These are phyloP conservation scores for Podospora pseudopauciseta DNA, from an alignment of 495 filamentous ascomycete genomes.

Conservation along the genomic window DNA sequence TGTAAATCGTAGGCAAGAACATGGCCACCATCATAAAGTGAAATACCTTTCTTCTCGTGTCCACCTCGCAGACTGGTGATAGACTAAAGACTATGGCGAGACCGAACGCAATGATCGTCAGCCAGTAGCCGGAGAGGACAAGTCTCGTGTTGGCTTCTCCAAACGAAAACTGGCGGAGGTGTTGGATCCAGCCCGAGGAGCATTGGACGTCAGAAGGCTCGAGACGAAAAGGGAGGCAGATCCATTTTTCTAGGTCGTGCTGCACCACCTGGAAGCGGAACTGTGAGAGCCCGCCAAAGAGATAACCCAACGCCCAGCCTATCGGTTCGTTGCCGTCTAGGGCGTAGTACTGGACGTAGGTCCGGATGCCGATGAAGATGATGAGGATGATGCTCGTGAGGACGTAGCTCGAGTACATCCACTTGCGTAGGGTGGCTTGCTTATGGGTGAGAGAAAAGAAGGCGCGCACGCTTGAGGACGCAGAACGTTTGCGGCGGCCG, in stretches of 20 bases:
- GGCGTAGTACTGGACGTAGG: constrained; percentile 61
- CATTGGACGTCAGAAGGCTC: constrained; percentile 34
- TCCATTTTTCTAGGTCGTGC: constrained; percentile 68
- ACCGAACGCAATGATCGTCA: constrained; percentile 62
- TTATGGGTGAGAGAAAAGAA: constrained; percentile 76
- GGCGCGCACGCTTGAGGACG: constrained; percentile 62
- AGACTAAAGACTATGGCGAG: constrained; percentile 70
- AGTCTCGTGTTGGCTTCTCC: constrained; percentile 82
- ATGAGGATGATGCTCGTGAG: constrained; percentile 62
- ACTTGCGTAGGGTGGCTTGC: constrained; percentile 73
- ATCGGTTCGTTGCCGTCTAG: constrained; percentile 74
- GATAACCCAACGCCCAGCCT: constrained; percentile 86
- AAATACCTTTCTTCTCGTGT: constrained; percentile 97
- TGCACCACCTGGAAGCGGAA: constrained; percentile 65
- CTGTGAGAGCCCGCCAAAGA: constrained; percentile 72
- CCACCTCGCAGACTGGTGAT: constrained; percentile 71
- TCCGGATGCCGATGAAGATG: constrained; percentile 67
- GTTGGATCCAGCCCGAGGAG: constrained; percentile 55
- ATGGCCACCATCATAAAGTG: constrained; percentile 97
- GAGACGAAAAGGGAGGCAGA: constrained; percentile 57
- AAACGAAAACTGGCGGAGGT: constrained; percentile 53
- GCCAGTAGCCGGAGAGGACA: constrained; percentile 68
- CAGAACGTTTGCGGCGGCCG: constrained; percentile 63
- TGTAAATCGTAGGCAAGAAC: constrained; percentile 78
- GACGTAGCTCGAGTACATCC: constrained; percentile 76